A percentile compares a stretch with the other conserved stretches of the same genome.
phyloP scores from a whole-genome alignment of 352 stramenopile species.

The Phytopythium chamaehyphon region DNA sequence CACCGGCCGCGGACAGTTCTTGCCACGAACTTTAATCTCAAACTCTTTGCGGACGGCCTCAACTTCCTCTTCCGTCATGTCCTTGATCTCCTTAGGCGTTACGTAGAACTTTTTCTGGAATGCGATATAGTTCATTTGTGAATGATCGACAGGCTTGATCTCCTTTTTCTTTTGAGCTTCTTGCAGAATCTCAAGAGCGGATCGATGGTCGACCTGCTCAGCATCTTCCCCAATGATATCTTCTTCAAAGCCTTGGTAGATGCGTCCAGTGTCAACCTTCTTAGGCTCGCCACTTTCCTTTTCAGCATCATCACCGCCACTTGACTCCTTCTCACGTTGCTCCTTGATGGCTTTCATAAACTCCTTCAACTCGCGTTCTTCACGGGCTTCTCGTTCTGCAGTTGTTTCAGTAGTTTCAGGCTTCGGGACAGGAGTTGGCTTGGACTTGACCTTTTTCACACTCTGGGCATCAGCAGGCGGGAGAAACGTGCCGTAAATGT shows the following conservation, averaged over 20 bases:
- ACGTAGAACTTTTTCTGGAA: constrained; percentile 99
- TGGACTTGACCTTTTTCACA: constrained; percentile 1
- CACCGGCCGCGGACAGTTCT: constrained; percentile 94
- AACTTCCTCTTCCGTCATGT: constrained; percentile 86
- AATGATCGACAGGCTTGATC: constrained; percentile 96
- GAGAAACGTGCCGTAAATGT: constrained; percentile 86
- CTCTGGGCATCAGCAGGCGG: constrained; percentile 29
- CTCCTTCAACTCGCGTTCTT: constrained; percentile 78
- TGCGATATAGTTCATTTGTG: constrained; percentile 92
- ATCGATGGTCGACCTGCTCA: constrained; percentile 67
- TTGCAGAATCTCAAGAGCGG: constrained; percentile 88
- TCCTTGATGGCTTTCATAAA: constrained; percentile 84
- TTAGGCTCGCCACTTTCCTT: constrained; percentile 21
- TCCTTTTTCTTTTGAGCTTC: constrained; percentile 92
- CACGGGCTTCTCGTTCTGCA: constrained; percentile 63
- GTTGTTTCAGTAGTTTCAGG: constrained; percentile 33
- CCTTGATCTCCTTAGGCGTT: constrained; percentile 91
- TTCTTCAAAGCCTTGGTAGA: constrained; percentile 85
- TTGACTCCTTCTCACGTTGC: constrained; percentile 58
- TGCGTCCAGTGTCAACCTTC: constrained; percentile 67
- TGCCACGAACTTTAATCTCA: constrained; percentile 97
- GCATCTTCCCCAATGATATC: constrained; percentile 81
- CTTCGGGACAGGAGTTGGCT: constrained; percentile 5
- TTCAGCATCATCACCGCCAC: constrained; percentile 6
- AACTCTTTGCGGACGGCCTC: constrained; percentile 76